Evolutionary conservation across 345 rosid species (phyloP).

Genomic region (Salix brachista): DNA sequence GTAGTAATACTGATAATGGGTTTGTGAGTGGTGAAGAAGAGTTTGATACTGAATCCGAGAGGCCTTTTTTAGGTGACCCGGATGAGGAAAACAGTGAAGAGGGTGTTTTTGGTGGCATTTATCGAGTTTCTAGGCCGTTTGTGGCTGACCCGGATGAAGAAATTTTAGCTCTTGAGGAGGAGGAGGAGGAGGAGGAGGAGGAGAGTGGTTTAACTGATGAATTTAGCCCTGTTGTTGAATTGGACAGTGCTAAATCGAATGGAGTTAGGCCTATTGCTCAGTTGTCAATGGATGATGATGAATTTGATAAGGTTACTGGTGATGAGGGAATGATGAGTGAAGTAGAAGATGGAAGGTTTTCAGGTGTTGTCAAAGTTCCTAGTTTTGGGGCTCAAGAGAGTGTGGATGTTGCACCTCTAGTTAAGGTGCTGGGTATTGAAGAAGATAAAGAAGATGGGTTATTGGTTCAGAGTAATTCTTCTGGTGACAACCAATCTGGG

Average conservation of each 20-base stretch:
- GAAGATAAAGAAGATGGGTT: slow-evolving; percentile 15
- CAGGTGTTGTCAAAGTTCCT: slow-evolving; percentile 29
- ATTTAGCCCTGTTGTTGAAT: slow-evolving; percentile 18
- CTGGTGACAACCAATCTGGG: slow-evolving; percentile 5
- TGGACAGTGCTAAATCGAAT: slow-evolving; percentile 19
- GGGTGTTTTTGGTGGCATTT: slow-evolving; percentile 24
- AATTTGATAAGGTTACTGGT: slow-evolving; percentile 26
- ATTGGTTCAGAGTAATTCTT: slow-evolving; percentile 2
- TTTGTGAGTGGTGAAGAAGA: slow-evolving; percentile 46
- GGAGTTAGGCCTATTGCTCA: slow-evolving; percentile 49
- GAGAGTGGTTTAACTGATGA: slow-evolving; percentile 1
- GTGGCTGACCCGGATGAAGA: slow-evolving; percentile 11
- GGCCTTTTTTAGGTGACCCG: slow-evolving; percentile 25
- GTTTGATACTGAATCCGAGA: slow-evolving; percentile 45
- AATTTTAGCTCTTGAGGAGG: background rate
- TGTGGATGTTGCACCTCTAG: slow-evolving; percentile 24
- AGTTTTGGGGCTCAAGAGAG: slow-evolving; percentile 11
- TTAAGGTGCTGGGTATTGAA: slow-evolving; percentile 18
- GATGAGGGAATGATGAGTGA: slow-evolving; percentile 35
- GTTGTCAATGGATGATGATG: slow-evolving; percentile 66
- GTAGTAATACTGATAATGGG: slow-evolving; percentile 28
- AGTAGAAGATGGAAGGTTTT: slow-evolving; percentile 24
- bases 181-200: slow-evolving; percentile 7
- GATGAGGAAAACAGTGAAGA: slow-evolving; percentile 34
- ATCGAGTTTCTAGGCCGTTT: slow-evolving; percentile 19